phyloP scores from a whole-genome alignment of 2,329 filamentous ascomycete genomes.

The Neonectria hederae region DNA sequence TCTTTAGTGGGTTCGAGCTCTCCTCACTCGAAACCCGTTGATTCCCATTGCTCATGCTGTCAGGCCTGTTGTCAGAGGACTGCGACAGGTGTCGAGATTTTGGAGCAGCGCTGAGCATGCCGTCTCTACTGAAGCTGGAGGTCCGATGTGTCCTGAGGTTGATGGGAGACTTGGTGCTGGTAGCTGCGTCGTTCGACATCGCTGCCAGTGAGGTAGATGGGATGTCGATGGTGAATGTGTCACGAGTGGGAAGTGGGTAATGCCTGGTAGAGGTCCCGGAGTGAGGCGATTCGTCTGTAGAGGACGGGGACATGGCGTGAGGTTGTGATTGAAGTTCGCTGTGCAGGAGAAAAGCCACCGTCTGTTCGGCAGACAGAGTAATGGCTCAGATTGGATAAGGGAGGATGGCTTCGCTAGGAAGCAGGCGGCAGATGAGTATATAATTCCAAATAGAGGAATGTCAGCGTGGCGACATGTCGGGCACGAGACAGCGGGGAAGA shows the following conservation, averaged over 20 bases:
- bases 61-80: slow-evolving; percentile 59
- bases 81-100: slow-evolving; percentile 66
- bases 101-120: slow-evolving; percentile 62
- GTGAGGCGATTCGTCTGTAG: slow-evolving; percentile 62
- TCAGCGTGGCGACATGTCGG: slow-evolving; percentile 38
- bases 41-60: slow-evolving; percentile 54
- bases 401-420: slow-evolving; percentile 3
- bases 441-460: slow-evolving; percentile 19
- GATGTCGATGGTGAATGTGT: slow-evolving; percentile 60
- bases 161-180: slow-evolving; percentile 62
- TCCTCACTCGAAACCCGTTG: slow-evolving; percentile 61
- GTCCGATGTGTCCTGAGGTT: slow-evolving; percentile 59
- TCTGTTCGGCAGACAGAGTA: slow-evolving; percentile 10
- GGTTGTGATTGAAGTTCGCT: slow-evolving; percentile 35
- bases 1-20: slow-evolving; percentile 67
- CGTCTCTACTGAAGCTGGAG: slow-evolving; percentile 60
- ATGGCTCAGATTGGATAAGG: slow-evolving; percentile 2
- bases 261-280: slow-evolving; percentile 54
- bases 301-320: slow-evolving; percentile 62
- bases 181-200: slow-evolving; percentile 51
- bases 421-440: slow-evolving; percentile 10
- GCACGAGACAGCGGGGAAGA: slow-evolving; percentile 17
- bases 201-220: slow-evolving; percentile 55
- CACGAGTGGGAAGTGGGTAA: slow-evolving; percentile 57
- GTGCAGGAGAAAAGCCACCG: slow-evolving; percentile 28